phyloP scores from a whole-genome alignment of 116 monocot species.

The Phalaenopsis hybrid region DNA sequence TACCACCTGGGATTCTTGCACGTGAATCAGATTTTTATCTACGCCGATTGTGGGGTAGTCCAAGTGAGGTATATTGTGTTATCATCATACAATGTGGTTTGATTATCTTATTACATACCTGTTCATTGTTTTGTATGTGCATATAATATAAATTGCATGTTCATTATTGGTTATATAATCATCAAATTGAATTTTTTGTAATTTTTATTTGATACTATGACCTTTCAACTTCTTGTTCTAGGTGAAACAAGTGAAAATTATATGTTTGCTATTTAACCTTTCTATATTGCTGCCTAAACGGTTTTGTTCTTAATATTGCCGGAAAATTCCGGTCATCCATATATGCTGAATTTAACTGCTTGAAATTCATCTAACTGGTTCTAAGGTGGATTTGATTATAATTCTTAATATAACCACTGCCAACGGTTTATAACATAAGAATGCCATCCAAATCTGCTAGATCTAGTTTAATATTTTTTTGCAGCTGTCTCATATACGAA shows the following conservation, averaged over 20 bases:
- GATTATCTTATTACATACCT: background rate
- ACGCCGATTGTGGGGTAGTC: conserved; percentile 44
- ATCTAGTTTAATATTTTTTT: too few species aligned
- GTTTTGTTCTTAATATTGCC: too few species aligned
- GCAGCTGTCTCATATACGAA: too few species aligned
- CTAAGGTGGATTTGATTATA: background rate
- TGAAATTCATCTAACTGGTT: background rate
- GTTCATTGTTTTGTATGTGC: background rate
- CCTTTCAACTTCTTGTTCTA: background rate
- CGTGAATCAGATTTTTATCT: conserved; percentile 43
- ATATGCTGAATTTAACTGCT: too few species aligned
- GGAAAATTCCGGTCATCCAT: too few species aligned
- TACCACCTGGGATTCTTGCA: conserved; percentile 35
- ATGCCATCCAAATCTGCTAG: too few species aligned
- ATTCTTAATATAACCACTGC: background rate
- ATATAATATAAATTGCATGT: too few species aligned
- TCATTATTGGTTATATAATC: background rate
- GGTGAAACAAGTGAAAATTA: too few species aligned
- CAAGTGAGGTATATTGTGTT: conserved; percentile 30
- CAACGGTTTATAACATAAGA: background rate
- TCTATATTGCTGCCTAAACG: too few species aligned
- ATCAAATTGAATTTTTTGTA: background rate
- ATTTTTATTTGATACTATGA: background rate
- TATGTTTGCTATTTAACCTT: too few species aligned
- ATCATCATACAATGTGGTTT: too few species aligned